Evolutionary conservation across 2,329 filamentous ascomycete genomes (phyloP).

Genomic region (Aspergillus uvarum): DNA sequence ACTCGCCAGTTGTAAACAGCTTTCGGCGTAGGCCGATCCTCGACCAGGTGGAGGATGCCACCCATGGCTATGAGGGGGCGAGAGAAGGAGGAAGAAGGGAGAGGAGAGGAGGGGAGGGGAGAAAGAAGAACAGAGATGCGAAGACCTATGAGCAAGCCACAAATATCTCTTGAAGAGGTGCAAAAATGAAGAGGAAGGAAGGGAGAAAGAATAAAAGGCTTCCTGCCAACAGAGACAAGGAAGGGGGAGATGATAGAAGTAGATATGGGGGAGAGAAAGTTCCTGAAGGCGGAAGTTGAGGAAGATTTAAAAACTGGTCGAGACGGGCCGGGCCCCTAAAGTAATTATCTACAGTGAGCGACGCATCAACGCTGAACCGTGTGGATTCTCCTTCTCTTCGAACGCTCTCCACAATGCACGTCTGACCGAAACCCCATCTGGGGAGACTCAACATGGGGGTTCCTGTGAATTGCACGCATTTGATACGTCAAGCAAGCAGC

Average conservation of each 20-base stretch:
- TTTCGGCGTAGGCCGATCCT: conserved; percentile 54
- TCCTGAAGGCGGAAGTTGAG: conserved; percentile 5
- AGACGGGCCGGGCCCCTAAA: conserved; percentile 7
- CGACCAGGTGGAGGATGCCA: conserved; percentile 36
- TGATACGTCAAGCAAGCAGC: conserved; percentile 15
- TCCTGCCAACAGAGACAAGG: conserved; percentile 15
- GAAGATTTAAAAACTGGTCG: conserved; percentile 5
- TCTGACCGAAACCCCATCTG: conserved; percentile 26
- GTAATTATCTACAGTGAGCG: neutral
- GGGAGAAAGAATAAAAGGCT: conserved; percentile 13
- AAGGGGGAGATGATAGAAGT: neutral
- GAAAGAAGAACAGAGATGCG: neutral
- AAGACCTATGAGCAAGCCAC: neutral
- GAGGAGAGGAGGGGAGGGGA: conserved; percentile 4
- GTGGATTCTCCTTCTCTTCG: conserved; percentile 20
- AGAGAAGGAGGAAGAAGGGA: conserved; percentile 4
- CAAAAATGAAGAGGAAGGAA: conserved; percentile 3
- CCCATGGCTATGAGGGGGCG: conserved; percentile 24
- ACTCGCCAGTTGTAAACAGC: conserved; percentile 62
- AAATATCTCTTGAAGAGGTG: neutral
- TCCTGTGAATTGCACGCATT: conserved; percentile 16
- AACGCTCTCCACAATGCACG: conserved; percentile 28
- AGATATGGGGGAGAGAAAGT: conserved; percentile 2
- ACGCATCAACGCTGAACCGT: conserved; percentile 8
- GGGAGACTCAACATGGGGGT: conserved; percentile 29